These are phyloP conservation scores for Cercospora sp. DNA, from an alignment of 2,329 filamentous ascomycete genomes.

Conservation along the genomic window DNA sequence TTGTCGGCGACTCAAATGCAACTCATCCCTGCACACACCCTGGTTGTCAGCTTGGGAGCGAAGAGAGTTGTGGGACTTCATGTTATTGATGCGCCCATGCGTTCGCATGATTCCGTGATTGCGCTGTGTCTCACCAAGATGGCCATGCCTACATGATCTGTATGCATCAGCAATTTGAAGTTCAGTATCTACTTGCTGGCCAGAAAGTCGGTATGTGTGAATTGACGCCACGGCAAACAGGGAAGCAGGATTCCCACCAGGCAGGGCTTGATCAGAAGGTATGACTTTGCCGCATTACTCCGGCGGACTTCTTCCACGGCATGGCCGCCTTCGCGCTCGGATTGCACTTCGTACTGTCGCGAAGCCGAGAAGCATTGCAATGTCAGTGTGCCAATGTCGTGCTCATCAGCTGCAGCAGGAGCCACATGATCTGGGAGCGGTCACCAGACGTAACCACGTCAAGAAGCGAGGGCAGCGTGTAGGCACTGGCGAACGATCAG, in stretches of 20 bases:
- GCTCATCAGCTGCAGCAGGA: not conserved
- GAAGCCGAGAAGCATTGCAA: not conserved
- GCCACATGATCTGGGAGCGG: not conserved
- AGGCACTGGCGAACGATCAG: not conserved
- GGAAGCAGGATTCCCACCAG: not conserved
- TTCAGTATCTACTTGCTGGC: not conserved
- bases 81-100: not conserved
- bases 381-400: not conserved
- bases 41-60: not conserved
- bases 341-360: not conserved
- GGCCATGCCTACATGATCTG: not conserved
- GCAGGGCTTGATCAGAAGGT: not conserved
- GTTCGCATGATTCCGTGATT: not conserved
- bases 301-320: not conserved
- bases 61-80: not conserved
- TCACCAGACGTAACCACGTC: not conserved
- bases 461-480: not conserved
- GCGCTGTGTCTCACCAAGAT: not conserved
- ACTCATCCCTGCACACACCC: not conserved
- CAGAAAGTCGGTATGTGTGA: not conserved
- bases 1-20: conserved; percentile 1
- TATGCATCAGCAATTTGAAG: not conserved
- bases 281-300: not conserved
- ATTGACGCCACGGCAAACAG: not conserved
- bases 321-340: not conserved